Base-by-base conservation (phyloP, 805 yeast genomes). In the Candida berthetii region DNA sequence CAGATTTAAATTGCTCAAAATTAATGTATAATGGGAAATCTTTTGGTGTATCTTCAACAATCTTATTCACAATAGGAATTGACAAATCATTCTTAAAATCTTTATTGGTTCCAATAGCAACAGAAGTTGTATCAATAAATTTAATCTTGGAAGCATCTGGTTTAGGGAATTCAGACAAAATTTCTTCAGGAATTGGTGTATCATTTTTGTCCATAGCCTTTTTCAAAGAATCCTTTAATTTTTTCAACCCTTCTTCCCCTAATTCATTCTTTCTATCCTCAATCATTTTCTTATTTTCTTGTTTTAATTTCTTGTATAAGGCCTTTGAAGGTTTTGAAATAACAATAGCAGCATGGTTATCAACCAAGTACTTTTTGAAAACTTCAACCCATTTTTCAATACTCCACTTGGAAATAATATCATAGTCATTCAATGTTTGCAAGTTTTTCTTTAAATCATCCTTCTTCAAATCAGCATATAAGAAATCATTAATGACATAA, bases 71-170 rank as follows among this genome's bases (percentile, higher is more conserved):
- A 16, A 60, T 41, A 1, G 61, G 59, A 16, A 55, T 52, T 16
- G 54, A 36, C 36, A 63, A 54, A 24, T 62, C 62, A 34, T 61
- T 58, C 9, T 52, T 55, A 10, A 63, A 50, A 20, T 66, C 64
- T 16, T 48, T 57, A 42, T 78, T 69, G 14, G 61, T 49, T 2
- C 87, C 83, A 8, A 78, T 78, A 7, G 75, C 74, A 35, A 85
- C 80, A 1, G 93, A 74, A 10, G 68, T 62, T 0, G 96, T 82
- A 22, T 74, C 52, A 46, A 88, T 85, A 53, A 93, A 88, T 7
- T 72, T 63, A 38, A 93, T 87, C 36, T 73, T 74, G 1, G 82
- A 67, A 0, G 93, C 89, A 54, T 88, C 86, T 4, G 95, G 90
- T 19, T 75, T 72, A 3, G 76, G 75, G 61, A 88, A 89, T 20